A percentile compares a stretch with the other conserved stretches of the same genome.
Conservation (phyloP, 306 rosid genomes). For the Lathyrus oleraceus region DNA sequence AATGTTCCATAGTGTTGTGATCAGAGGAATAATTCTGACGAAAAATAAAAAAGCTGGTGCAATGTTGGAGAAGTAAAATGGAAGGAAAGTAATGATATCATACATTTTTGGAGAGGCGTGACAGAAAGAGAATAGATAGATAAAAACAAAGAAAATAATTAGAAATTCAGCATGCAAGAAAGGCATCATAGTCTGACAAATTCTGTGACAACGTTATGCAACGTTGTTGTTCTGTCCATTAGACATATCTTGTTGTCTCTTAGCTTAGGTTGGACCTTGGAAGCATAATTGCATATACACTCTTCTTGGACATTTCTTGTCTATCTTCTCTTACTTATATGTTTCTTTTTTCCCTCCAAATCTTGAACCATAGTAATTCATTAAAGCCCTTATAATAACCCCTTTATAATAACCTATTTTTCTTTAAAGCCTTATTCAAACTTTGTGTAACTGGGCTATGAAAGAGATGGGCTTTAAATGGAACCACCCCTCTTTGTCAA, state of each 20-base stretch:
- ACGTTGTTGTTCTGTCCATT: constrained; percentile 20
- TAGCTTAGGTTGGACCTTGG: not conserved
- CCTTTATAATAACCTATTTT: too few species aligned
- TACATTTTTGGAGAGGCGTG: not conserved
- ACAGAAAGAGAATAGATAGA: not conserved
- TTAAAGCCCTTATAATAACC: too few species aligned
- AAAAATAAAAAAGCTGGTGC: not conserved
- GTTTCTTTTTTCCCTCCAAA: not conserved
- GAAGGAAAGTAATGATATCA: not conserved
- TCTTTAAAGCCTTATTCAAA: too few species aligned
- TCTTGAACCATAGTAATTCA: too few species aligned
- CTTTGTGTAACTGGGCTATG: too few species aligned
- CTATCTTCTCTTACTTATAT: too few species aligned
- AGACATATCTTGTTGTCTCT: not conserved
- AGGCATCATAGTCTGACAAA: constrained; percentile 44
- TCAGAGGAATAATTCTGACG: constrained; percentile 20
- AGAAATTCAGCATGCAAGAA: constrained; percentile 17
- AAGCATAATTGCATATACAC: constrained; percentile 8
- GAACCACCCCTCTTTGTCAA: too few species aligned
- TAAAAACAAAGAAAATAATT: not conserved
- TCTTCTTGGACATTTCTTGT: not conserved
- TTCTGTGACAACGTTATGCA: constrained; percentile 26
- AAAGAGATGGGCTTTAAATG: too few species aligned
- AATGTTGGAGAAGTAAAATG: constrained; percentile 30
- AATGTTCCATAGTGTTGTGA: constrained; percentile 12